A percentile compares a stretch with the other conserved stretches of the same genome.
These are phyloP conservation scores for Brettanomyces naardenensis DNA, from an alignment of 805 yeast genomes.

Conservation along the genomic window DNA sequence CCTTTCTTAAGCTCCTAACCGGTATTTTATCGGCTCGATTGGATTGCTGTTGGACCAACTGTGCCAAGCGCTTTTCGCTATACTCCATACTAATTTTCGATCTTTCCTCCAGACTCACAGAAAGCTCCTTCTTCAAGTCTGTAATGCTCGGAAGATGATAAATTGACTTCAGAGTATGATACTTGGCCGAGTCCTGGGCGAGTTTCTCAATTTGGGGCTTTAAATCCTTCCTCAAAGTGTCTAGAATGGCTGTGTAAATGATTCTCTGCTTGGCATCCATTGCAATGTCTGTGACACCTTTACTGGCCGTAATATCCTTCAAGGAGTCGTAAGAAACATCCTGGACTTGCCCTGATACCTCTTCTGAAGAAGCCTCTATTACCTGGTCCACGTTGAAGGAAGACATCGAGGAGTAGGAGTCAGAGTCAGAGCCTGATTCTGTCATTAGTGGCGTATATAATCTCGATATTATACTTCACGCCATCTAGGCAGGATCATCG, in stretches of 20 bases:
- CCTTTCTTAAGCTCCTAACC: not conserved
- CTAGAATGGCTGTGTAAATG: slow-evolving; percentile 7
- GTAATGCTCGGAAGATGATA: slow-evolving; percentile 23
- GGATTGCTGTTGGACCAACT: not conserved
- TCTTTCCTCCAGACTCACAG: not conserved
- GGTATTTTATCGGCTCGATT: not conserved
- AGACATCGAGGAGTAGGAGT: no score
- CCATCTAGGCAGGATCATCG: no score
- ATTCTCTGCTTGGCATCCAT: slow-evolving; percentile 6
- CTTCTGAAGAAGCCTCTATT: no score
- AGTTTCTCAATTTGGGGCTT: slow-evolving; percentile 16
- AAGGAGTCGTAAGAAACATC: not conserved
- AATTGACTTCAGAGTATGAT: slow-evolving; percentile 15
- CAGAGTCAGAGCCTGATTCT: no score
- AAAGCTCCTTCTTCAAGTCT: slow-evolving; percentile 11
- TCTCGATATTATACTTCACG: no score
- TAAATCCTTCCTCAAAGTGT: slow-evolving; percentile 15
- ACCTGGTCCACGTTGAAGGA: no score
- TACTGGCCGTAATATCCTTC: not conserved
- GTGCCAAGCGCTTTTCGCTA: not conserved
- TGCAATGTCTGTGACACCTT: not conserved
- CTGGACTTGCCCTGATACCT: no score
- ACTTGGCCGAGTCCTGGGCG: slow-evolving; percentile 15
- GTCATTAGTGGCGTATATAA: no score
- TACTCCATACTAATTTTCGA: not conserved